Evolutionary conservation across 2,329 filamentous ascomycete genomes (phyloP).

Genomic region (Alternaria incomplexa): DNA sequence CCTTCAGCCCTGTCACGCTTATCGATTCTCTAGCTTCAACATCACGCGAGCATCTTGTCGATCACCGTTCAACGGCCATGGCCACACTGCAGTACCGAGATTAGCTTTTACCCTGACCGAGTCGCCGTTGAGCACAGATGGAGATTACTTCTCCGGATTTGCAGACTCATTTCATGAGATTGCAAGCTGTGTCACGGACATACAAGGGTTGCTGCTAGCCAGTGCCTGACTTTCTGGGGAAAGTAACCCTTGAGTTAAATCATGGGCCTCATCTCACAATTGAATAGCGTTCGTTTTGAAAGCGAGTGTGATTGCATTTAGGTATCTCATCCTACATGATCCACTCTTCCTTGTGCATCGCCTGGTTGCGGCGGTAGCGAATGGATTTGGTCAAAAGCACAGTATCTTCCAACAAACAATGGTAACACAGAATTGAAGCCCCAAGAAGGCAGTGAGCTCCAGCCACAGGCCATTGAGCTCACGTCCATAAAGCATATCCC

Average conservation of each 20-base stretch:
- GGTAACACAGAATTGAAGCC: conserved; percentile 22
- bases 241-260: not conserved
- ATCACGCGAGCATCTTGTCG: conserved; percentile 17
- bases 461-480: conserved; percentile 45
- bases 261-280: not conserved
- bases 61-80: conserved; percentile 16
- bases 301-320: conserved; percentile 48
- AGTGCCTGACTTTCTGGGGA: not conserved
- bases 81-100: not conserved
- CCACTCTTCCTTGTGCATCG: conserved; percentile 16
- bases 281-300: conserved; percentile 1
- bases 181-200: not conserved
- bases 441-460: conserved; percentile 45
- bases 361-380: conserved; percentile 17
- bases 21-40: conserved; percentile 20
- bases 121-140: conserved; percentile 4
- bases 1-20: conserved; percentile 17
- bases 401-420: conserved; percentile 10
- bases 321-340: conserved; percentile 44
- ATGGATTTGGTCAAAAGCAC: conserved; percentile 9
- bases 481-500: conserved; percentile 27
- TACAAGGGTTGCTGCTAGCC: not conserved
- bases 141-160: conserved; percentile 1
- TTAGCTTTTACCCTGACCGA: not conserved
- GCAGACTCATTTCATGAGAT: not conserved